phyloP scores from a whole-genome alignment of 1,284 basidiomycete genomes.

The Mycosarcoma mackinlayi region DNA sequence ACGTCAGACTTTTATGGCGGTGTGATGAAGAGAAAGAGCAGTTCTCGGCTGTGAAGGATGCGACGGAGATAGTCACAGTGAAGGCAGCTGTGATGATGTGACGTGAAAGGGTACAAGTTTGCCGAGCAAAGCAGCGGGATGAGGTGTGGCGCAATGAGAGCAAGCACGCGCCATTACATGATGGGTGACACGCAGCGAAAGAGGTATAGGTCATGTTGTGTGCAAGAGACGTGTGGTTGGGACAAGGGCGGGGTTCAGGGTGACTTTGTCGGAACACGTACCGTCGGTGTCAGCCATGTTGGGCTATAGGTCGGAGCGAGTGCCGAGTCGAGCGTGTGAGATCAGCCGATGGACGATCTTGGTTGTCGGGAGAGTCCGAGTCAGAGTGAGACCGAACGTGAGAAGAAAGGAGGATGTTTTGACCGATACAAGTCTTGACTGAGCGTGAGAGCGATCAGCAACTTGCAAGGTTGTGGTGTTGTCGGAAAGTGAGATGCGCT shows the following conservation, averaged over 20 bases:
- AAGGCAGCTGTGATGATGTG: background rate
- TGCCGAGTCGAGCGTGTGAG: constrained; percentile 9
- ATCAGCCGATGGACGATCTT: constrained; percentile 2
- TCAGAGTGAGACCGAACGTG: background rate
- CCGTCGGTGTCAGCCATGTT: constrained; percentile 62
- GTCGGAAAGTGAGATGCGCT: background rate
- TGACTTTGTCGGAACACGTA: constrained; percentile 50
- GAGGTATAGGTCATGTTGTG: constrained; percentile 7
- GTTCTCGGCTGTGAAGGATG: background rate
- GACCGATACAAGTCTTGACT: background rate
- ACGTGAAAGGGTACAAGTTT: background rate
- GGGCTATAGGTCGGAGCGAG: constrained; percentile 14
- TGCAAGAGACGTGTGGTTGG: constrained; percentile 8
- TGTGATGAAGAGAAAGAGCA: no score
- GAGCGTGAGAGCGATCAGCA: constrained; percentile 3
- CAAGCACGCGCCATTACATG: background rate
- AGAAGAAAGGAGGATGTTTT: background rate
- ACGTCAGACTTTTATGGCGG: no score
- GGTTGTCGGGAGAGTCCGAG: background rate
- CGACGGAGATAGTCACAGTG: background rate
- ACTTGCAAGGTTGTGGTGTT: constrained; percentile 7
- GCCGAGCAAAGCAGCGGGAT: background rate
- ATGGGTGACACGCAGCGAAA: constrained; percentile 8
- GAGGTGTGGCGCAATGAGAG: background rate
- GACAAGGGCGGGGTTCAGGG: constrained; percentile 4